A percentile compares a stretch with the other conserved stretches of the same genome.
Conservation (phyloP, 805 yeast species). For the Ogataea ramenticola region DNA sequence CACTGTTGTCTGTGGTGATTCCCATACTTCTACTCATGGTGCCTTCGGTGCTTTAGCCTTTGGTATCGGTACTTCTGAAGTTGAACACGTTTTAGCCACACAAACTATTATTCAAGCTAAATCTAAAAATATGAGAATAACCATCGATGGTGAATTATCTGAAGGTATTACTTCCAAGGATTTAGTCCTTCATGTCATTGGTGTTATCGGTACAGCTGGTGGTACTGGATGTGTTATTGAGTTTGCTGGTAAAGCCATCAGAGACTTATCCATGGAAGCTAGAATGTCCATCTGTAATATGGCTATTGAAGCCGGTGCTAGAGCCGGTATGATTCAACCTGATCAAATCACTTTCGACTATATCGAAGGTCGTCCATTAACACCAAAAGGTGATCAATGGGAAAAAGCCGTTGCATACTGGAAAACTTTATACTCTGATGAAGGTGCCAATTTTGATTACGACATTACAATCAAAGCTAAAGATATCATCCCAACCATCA, state of each 20-base stretch:
- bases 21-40: slow-evolving; percentile 98
- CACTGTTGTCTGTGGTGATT: slow-evolving; percentile 98
- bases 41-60: slow-evolving; percentile 97
- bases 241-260: slow-evolving; percentile 93
- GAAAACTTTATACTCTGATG: slow-evolving; percentile 82
- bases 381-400: slow-evolving; percentile 93
- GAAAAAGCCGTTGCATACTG: slow-evolving; percentile 90
- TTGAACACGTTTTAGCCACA: slow-evolving; percentile 97
- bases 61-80: slow-evolving; percentile 99
- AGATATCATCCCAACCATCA: slow-evolving; percentile 91
- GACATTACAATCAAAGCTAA: slow-evolving; percentile 75
- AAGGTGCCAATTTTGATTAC: slow-evolving; percentile 82
- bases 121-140: slow-evolving; percentile 92
- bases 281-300: slow-evolving; percentile 99
- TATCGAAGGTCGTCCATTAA: slow-evolving; percentile 87
- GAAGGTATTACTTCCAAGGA: slow-evolving; percentile 96
- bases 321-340: slow-evolving; percentile 99
- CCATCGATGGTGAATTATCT: slow-evolving; percentile 73
- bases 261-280: slow-evolving; percentile 88
- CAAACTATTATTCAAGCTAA: slow-evolving; percentile 92
- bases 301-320: slow-evolving; percentile 98
- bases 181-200: slow-evolving; percentile 87
- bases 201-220: slow-evolving; percentile 98
- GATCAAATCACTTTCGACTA: slow-evolving; percentile 85
- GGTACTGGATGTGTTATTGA: slow-evolving; percentile 97